phyloP scores from a whole-genome alignment of 1,284 basidiomycete genomes.

The Volvariella volvacea region DNA sequence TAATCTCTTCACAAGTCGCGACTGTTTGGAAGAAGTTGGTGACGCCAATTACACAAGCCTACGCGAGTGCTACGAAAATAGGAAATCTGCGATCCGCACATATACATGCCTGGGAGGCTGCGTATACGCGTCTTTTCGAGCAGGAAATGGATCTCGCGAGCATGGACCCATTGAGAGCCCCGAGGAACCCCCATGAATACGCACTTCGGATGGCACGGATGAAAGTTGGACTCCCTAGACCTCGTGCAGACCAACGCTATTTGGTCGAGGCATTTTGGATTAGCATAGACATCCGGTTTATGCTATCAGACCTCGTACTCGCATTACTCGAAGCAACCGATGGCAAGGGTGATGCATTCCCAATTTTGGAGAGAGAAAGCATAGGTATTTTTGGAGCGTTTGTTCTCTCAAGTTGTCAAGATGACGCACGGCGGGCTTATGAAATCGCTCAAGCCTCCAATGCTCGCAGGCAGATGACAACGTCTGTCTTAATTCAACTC shows the following conservation, averaged over 20 bases:
- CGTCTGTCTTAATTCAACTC: conserved; percentile 28
- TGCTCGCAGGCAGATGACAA: conserved; percentile 31
- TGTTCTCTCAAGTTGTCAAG: conserved; percentile 28
- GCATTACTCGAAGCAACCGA: conserved; percentile 16
- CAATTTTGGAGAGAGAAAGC: conserved; percentile 9
- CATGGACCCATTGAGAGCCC: conserved; percentile 26
- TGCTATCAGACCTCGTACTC: conserved; percentile 30
- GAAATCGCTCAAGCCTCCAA: conserved; percentile 24
- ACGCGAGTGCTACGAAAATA: conserved; percentile 28
- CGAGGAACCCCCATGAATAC: conserved; percentile 32
- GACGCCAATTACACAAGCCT: conserved; percentile 24
- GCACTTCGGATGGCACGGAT: conserved; percentile 41
- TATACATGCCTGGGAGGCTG: conserved; percentile 44
- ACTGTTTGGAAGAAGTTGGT: conserved; percentile 30
- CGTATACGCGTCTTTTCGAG: conserved; percentile 40
- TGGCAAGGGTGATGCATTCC: conserved; percentile 5
- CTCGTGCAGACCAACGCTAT: conserved; percentile 48
- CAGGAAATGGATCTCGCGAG: conserved; percentile 35
- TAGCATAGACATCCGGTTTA: conserved; percentile 37
- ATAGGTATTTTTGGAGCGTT: conserved; percentile 33
- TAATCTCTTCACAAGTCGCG: conserved; percentile 22
- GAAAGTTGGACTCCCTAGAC: conserved; percentile 44
- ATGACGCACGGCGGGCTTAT: conserved; percentile 31
- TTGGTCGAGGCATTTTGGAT: conserved; percentile 46
- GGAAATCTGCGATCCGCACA: conserved; percentile 42